phyloP scores from a whole-genome alignment of 169 alveolate species.

The Eimeria tenella region DNA sequence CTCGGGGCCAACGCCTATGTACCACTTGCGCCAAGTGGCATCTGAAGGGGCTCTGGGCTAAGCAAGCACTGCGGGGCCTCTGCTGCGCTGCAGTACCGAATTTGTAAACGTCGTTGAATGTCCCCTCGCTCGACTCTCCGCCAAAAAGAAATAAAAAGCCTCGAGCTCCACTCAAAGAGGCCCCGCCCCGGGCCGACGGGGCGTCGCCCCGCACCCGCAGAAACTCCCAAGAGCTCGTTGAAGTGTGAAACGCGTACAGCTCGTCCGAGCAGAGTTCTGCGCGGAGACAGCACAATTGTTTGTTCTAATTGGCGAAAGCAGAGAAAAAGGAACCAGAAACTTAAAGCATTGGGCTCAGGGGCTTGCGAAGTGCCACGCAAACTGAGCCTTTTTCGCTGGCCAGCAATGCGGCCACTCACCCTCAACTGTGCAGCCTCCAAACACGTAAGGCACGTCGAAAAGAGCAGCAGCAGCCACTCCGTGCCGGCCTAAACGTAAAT shows the following conservation, averaged over 20 bases:
- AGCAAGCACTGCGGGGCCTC: background rate
- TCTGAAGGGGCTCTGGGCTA: background rate
- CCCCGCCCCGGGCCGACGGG: slow-evolving; percentile 79
- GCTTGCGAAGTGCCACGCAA: background rate
- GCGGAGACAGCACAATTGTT: background rate
- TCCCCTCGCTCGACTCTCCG: slow-evolving; percentile 78
- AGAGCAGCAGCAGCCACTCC: slow-evolving; percentile 72
- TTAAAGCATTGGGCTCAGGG: background rate
- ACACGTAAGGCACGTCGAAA: slow-evolving; percentile 64
- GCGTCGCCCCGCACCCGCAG: slow-evolving; percentile 71
- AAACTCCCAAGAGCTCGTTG: slow-evolving; percentile 75
- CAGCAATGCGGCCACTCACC: slow-evolving; percentile 12
- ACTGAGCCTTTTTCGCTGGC: background rate
- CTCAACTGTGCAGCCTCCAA: slow-evolving; percentile 77
- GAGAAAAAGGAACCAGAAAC: background rate
- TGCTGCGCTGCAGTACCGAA: slow-evolving; percentile 69
- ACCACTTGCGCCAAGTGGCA: slow-evolving; percentile 61
- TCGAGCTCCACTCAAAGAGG: slow-evolving; percentile 58
- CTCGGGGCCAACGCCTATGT: slow-evolving; percentile 68
- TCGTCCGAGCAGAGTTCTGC: slow-evolving; percentile 75
- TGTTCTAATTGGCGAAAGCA: background rate
- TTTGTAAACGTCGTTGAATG: slow-evolving; percentile 78
- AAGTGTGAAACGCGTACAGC: slow-evolving; percentile 67
- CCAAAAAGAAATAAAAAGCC: slow-evolving; percentile 77
- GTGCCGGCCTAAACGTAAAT: slow-evolving; percentile 57